Evolutionary conservation across 805 yeast genomes (phyloP).

Genomic region (Saccharomyces mikatae): DNA sequence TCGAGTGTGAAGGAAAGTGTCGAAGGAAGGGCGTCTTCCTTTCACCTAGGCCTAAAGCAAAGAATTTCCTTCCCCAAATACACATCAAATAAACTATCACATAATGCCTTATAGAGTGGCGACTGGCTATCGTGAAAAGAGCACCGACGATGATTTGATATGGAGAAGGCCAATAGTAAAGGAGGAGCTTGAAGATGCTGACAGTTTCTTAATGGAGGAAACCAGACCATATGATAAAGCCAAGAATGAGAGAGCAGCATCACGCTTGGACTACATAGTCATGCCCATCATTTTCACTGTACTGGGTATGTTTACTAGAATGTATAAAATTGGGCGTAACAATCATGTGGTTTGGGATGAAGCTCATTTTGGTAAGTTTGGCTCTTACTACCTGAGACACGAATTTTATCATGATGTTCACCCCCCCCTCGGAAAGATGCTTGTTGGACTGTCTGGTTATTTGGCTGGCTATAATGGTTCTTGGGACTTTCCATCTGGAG

Average conservation of each 20-base stretch:
- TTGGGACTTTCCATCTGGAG: constrained; percentile 69
- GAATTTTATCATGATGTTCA: constrained; percentile 83
- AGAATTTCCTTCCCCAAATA: not conserved
- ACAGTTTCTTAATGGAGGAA: not conserved
- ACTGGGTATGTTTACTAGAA: constrained; percentile 46
- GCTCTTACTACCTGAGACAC: constrained; percentile 69
- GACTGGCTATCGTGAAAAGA: not conserved
- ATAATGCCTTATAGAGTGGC: not conserved
- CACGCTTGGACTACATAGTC: constrained; percentile 28
- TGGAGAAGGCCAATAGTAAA: not conserved
- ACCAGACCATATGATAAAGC: not conserved
- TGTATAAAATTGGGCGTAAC: constrained; percentile 49
- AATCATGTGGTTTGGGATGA: constrained; percentile 78
- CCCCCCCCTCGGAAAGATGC: constrained; percentile 79
- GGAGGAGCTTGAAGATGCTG: not conserved
- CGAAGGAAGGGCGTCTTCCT: not conserved
- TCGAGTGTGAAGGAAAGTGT: not conserved
- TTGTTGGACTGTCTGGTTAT: constrained; percentile 70
- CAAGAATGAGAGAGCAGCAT: constrained; percentile 5
- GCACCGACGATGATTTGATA: not conserved
- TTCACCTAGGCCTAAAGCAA: not conserved
- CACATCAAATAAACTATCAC: not conserved
- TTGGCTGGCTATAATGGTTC: constrained; percentile 69
- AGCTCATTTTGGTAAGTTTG: constrained; percentile 85
- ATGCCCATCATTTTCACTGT: constrained; percentile 40